phyloP scores from a whole-genome alignment of 768 basidiomycete species.

The Russula emetica region DNA sequence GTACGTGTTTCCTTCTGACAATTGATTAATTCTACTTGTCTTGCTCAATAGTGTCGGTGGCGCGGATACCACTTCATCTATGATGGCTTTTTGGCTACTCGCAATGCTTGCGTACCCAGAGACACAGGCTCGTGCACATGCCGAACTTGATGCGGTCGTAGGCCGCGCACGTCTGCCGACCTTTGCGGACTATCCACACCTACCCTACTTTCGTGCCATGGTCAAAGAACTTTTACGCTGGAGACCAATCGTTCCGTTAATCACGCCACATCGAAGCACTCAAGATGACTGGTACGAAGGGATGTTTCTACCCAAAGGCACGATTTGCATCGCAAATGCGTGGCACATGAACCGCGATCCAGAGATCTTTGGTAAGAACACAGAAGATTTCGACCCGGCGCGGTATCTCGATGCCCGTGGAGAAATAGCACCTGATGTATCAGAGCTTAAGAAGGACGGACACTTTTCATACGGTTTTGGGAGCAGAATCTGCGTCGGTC shows the following conservation, averaged over 20 bases:
- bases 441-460: background rate
- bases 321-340: background rate
- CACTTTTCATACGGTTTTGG: constrained; percentile 3
- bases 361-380: background rate
- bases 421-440: background rate
- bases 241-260: background rate
- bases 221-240: background rate
- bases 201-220: constrained; percentile 6
- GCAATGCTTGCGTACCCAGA: constrained; percentile 1
- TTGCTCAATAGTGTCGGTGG: background rate
- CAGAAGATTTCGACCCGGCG: background rate
- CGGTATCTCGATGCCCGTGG: background rate
- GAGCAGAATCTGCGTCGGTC: background rate
- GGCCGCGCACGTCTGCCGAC: background rate
- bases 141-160: background rate
- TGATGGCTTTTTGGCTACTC: background rate
- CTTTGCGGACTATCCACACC: background rate
- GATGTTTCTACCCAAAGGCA: background rate
- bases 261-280: background rate
- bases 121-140: background rate
- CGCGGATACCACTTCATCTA: background rate
- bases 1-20: too few relatives aligned
- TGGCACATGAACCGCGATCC: constrained; percentile 6
- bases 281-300: constrained; percentile 2
- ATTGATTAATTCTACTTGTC: background rate